Percentiles rank a stretch among this genome's conserved stretches.
These are phyloP conservation scores for Platanthera guangdongensis DNA, from an alignment of 106 monocot genomes.

Conservation along the genomic window DNA sequence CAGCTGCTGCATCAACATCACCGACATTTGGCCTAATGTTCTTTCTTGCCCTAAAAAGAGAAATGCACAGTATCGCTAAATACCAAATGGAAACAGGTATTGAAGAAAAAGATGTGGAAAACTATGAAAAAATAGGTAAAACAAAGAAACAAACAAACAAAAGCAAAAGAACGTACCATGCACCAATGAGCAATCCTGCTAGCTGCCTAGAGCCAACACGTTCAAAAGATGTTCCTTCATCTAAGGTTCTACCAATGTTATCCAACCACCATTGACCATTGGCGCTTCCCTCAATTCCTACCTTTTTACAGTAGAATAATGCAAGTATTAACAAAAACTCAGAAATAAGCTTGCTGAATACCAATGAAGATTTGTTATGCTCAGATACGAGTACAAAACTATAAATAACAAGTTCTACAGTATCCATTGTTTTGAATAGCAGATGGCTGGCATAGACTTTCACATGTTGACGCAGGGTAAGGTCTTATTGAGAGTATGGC, in stretches of 20 bases:
- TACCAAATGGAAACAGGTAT: not conserved
- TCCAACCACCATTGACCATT: conserved; percentile 82
- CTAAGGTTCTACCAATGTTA: conserved; percentile 47
- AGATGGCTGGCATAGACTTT: not conserved
- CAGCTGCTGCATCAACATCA: conserved; percentile 94
- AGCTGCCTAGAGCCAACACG: conserved; percentile 78
- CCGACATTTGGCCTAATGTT: conserved; percentile 65
- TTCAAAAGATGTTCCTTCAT: conserved; percentile 56
- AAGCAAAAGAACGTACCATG: conserved; percentile 39
- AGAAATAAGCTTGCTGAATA: not conserved
- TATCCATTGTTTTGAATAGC: not conserved
- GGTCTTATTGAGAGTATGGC: too few relatives aligned
- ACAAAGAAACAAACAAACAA: conserved; percentile 1
- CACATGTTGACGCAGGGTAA: not conserved
- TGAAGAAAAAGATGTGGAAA: not conserved
- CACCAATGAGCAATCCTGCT: conserved; percentile 58
- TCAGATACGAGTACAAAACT: not conserved
- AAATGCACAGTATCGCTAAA: conserved; percentile 1
- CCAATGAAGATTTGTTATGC: not conserved
- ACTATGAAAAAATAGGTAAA: not conserved
- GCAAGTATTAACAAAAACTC: not conserved
- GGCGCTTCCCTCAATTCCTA: conserved; percentile 65
- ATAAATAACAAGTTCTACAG: not conserved
- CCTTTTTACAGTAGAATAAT: conserved; percentile 30
- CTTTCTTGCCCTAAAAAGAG: conserved; percentile 50